These are phyloP conservation scores for Raffaelea albimanens DNA, from an alignment of 2,329 filamentous ascomycete genomes.

Conservation along the genomic window DNA sequence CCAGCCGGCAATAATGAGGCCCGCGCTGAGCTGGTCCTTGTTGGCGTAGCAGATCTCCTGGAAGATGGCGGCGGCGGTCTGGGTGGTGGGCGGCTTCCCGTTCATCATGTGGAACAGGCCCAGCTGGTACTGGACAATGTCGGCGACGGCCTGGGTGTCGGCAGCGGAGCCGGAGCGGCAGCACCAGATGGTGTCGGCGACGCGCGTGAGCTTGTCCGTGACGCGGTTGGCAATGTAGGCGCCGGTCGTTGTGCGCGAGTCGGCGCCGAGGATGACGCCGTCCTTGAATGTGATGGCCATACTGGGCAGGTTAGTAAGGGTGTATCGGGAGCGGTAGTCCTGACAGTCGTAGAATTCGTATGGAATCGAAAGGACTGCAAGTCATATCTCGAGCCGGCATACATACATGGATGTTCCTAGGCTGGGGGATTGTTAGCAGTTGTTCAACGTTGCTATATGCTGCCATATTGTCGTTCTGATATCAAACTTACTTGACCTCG, in stretches of 20 bases:
- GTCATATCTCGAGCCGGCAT: too few relatives aligned
- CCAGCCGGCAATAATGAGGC: slow-evolving; percentile 97
- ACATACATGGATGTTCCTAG: slow-evolving; percentile 98
- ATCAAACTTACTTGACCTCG: slow-evolving; percentile 79
- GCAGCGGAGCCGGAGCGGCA: slow-evolving; percentile 95
- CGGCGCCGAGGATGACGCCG: slow-evolving; percentile 91
- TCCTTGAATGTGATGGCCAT: slow-evolving; percentile 99
- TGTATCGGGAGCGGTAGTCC: too few relatives aligned
- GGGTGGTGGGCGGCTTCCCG: slow-evolving; percentile 82
- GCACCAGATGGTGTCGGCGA: slow-evolving; percentile 99
- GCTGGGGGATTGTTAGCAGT: slow-evolving; percentile 39
- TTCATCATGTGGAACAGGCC: slow-evolving; percentile 87
- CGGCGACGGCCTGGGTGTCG: slow-evolving; percentile 94
- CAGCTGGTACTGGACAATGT: slow-evolving; percentile 95
- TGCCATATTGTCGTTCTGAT: too few relatives aligned
- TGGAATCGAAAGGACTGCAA: too few relatives aligned
- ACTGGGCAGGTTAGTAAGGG: slow-evolving; percentile 33
- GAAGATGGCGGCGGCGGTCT: slow-evolving; percentile 91
- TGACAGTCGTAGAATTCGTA: too few relatives aligned
- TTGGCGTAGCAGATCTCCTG: slow-evolving; percentile 98
- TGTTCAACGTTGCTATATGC: too few relatives aligned
- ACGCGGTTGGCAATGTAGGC: slow-evolving; percentile 98
- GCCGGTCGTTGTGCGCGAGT: slow-evolving; percentile 94
- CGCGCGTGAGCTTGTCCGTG: slow-evolving; percentile 97
- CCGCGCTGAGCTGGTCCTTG: slow-evolving; percentile 88